phyloP scores from a whole-genome alignment of 148 eudicot species.

The Nepenthes mirabilis region DNA sequence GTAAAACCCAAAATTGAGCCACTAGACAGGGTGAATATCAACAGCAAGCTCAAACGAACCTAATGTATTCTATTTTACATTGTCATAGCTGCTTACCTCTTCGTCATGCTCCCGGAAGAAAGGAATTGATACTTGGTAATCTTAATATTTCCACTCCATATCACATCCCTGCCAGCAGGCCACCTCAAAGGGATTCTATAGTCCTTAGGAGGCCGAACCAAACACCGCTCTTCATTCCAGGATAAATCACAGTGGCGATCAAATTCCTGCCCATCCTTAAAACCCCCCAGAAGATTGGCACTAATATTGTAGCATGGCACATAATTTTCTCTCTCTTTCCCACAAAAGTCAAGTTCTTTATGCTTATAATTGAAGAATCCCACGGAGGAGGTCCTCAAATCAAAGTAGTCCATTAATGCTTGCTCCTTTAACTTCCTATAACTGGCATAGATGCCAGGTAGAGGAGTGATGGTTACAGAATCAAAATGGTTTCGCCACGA shows the following conservation, averaged over 20 bases:
- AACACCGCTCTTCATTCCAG: constrained; percentile 31
- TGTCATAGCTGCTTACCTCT: constrained; percentile 44
- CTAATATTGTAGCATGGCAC: constrained; percentile 74
- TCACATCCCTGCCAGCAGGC: constrained; percentile 94
- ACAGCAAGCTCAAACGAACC: background rate
- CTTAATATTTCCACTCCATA: constrained; percentile 86
- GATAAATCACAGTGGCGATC: constrained; percentile 55
- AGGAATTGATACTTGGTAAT: constrained; percentile 88
- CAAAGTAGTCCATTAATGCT: constrained; percentile 6
- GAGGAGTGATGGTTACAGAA: background rate
- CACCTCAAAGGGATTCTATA: constrained; percentile 77
- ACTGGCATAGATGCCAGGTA: background rate
- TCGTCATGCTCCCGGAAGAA: constrained; percentile 88
- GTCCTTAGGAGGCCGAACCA: constrained; percentile 62
- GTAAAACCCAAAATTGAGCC: background rate
- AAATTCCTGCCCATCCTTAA: constrained; percentile 27
- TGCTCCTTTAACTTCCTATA: constrained; percentile 11
- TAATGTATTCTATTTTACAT: background rate
- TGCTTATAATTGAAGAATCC: constrained; percentile 12
- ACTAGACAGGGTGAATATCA: background rate
- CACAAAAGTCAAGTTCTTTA: constrained; percentile 65
- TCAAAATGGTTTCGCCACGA: constrained; percentile 48
- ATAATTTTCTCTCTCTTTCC: constrained; percentile 50
- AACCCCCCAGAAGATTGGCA: constrained; percentile 39
- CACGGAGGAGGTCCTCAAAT: constrained; percentile 3